Conservation (phyloP, 129 eudicot species). For the Logfia minima region DNA sequence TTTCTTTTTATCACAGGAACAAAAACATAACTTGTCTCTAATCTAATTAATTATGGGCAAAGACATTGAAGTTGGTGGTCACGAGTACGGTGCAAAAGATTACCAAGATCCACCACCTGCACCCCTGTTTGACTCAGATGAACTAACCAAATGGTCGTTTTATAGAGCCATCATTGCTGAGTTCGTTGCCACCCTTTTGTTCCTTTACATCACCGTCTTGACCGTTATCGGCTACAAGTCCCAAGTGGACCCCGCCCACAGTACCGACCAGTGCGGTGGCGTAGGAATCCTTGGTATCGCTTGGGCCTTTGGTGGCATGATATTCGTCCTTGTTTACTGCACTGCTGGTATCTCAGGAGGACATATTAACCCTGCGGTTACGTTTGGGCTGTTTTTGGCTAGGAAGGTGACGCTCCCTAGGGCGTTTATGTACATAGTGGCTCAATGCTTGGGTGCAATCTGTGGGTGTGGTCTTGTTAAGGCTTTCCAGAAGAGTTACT, state of each 20-base stretch:
- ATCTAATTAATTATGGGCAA: slow-evolving; percentile 33
- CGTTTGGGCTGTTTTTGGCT: slow-evolving; percentile 68
- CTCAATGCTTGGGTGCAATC: slow-evolving; percentile 62
- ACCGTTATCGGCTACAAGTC: slow-evolving; percentile 64
- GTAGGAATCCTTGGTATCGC: slow-evolving; percentile 68
- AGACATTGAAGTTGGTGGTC: slow-evolving; percentile 48
- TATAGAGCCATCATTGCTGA: slow-evolving; percentile 64
- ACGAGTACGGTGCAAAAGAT: slow-evolving; percentile 45
- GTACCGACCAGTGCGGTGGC: slow-evolving; percentile 49
- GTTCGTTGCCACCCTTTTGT: slow-evolving; percentile 57
- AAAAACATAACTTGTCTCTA: not conserved
- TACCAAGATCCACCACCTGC: slow-evolving; percentile 75
- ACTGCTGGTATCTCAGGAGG: slow-evolving; percentile 82
- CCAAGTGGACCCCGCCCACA: slow-evolving; percentile 37
- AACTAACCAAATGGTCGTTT: slow-evolving; percentile 60
- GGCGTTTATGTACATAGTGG: slow-evolving; percentile 58
- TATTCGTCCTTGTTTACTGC: slow-evolving; percentile 51
- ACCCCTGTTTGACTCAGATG: slow-evolving; percentile 42
- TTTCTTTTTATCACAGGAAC: not conserved
- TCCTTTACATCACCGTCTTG: slow-evolving; percentile 64
- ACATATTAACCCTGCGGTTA: slow-evolving; percentile 77
- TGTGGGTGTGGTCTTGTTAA: slow-evolving; percentile 67
- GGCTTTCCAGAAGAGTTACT: slow-evolving; percentile 54
- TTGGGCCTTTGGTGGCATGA: slow-evolving; percentile 79
- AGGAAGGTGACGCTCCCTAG: slow-evolving; percentile 50